Conservation (phyloP, 2,329 filamentous ascomycete genomes). For the Penicillium vulpinum region DNA sequence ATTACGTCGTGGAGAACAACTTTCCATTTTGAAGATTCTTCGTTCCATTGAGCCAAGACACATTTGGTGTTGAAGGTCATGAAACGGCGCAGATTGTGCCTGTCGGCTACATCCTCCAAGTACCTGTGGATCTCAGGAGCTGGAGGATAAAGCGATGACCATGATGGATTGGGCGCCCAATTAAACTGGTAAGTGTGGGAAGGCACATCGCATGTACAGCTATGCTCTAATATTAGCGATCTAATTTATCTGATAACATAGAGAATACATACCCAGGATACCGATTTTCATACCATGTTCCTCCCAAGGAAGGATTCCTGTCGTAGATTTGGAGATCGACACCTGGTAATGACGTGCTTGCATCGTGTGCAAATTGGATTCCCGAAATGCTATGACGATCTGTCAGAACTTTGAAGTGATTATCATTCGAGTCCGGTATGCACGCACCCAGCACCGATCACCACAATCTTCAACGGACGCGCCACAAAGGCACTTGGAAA, state of each 20-base stretch:
- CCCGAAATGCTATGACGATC: constrained; percentile 1
- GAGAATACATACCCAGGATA: constrained; percentile 23
- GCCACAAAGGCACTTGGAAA: constrained; percentile 6
- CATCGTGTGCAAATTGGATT: constrained; percentile 11
- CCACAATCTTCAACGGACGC: constrained; percentile 6
- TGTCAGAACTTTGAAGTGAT: neutral
- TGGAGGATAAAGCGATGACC: constrained; percentile 8
- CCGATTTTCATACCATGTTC: constrained; percentile 33
- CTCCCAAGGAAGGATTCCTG: constrained; percentile 32
- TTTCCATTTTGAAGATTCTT: constrained; percentile 2
- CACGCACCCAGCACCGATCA: constrained; percentile 11
- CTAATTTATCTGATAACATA: neutral
- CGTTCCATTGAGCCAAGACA: constrained; percentile 6
- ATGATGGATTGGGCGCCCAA: constrained; percentile 20
- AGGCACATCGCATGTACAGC: constrained; percentile 36
- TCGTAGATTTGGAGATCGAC: constrained; percentile 12
- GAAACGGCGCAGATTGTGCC: constrained; percentile 8
- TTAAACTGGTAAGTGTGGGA: constrained; percentile 34
- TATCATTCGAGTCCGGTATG: neutral
- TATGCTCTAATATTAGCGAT: neutral
- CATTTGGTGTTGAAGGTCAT: constrained; percentile 8
- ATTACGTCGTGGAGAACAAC: neutral
- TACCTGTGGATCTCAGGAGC: constrained; percentile 8
- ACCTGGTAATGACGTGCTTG: neutral
- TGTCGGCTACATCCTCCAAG: constrained; percentile 8